A percentile compares a stretch with the other conserved stretches of the same genome.
phyloP scores from a whole-genome alignment of 768 basidiomycete species.

The Butyriboletus loyo region DNA sequence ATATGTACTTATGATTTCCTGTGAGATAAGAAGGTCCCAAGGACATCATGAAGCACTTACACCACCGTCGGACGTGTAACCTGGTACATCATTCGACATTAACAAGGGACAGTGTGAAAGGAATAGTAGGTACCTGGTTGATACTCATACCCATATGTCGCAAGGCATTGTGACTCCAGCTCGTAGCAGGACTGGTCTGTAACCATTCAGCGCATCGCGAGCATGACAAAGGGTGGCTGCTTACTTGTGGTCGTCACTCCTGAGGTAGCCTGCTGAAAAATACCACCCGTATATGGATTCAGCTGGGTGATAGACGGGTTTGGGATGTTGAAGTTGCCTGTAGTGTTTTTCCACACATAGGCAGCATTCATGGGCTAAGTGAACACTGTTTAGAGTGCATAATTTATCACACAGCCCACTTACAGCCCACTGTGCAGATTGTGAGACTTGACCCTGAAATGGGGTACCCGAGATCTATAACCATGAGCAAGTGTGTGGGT shows the following conservation, averaged over 20 bases:
- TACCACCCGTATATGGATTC: slow-evolving; percentile 73
- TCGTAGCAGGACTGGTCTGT: slow-evolving; percentile 70
- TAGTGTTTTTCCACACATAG: slow-evolving; percentile 68
- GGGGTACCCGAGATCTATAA: slow-evolving; percentile 36
- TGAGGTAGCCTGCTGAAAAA: slow-evolving; percentile 82
- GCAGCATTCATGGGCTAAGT: slow-evolving; percentile 70
- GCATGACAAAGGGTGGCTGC: slow-evolving; percentile 8
- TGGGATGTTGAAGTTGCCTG: slow-evolving; percentile 54
- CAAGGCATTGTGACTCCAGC: slow-evolving; percentile 48
- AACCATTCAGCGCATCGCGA: neutral
- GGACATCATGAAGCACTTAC: slow-evolving; percentile 36
- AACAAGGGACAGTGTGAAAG: neutral
- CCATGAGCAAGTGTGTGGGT: slow-evolving; percentile 11
- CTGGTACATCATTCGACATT: slow-evolving; percentile 9
- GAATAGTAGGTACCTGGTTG: slow-evolving; percentile 46
- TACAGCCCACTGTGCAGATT: slow-evolving; percentile 81
- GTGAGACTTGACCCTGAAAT: slow-evolving; percentile 63
- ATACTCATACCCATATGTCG: slow-evolving; percentile 82
- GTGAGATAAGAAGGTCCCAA: slow-evolving; percentile 3
- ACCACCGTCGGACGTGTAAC: slow-evolving; percentile 38
- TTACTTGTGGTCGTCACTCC: slow-evolving; percentile 58
- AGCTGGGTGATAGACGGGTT: slow-evolving; percentile 49
- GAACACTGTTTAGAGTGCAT: neutral
- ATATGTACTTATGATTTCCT: slow-evolving; percentile 54
- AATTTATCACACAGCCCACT: slow-evolving; percentile 25